Evolutionary conservation across 805 yeast genomes (phyloP).

Genomic region (Ogataea thermomethanolica): DNA sequence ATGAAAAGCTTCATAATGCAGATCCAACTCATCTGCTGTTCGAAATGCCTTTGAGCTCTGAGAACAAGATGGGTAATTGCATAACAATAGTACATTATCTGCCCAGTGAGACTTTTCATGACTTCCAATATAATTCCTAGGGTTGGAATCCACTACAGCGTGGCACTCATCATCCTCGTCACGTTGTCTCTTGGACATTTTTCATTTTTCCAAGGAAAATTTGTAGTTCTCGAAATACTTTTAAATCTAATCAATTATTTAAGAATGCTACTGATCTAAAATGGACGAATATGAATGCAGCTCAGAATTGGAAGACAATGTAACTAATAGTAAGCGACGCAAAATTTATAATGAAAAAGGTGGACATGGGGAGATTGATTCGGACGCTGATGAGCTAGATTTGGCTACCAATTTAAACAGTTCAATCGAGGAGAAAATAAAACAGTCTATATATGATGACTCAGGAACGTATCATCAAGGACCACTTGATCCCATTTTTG

Average conservation of each 20-base stretch:
- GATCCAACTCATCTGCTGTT: constrained; percentile 13
- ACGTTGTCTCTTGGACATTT: background rate
- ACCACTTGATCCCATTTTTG: constrained; percentile 35
- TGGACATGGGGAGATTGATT: too few relatives aligned
- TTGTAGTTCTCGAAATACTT: background rate
- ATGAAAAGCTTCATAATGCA: constrained; percentile 28
- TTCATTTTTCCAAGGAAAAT: background rate
- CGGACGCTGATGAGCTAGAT: constrained; percentile 4
- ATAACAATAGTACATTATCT: background rate
- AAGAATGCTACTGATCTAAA: background rate
- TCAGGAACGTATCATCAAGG: constrained; percentile 24
- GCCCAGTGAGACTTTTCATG: background rate
- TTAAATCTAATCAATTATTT: too few relatives aligned
- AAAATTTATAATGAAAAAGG: too few relatives aligned
- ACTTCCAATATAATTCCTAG: background rate
- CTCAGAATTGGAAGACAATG: too few relatives aligned
- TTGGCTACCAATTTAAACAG: constrained; percentile 6
- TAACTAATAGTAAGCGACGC: too few relatives aligned
- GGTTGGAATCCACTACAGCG: too few relatives aligned
- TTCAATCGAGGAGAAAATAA: constrained; percentile 12
- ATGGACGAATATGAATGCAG: too few relatives aligned
- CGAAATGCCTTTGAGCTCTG: background rate
- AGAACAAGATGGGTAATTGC: constrained; percentile 2
- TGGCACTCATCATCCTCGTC: background rate
- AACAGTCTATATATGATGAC: constrained; percentile 1